phyloP scores from a whole-genome alignment of 257 asterid species.

The Solanum paucissectum region DNA sequence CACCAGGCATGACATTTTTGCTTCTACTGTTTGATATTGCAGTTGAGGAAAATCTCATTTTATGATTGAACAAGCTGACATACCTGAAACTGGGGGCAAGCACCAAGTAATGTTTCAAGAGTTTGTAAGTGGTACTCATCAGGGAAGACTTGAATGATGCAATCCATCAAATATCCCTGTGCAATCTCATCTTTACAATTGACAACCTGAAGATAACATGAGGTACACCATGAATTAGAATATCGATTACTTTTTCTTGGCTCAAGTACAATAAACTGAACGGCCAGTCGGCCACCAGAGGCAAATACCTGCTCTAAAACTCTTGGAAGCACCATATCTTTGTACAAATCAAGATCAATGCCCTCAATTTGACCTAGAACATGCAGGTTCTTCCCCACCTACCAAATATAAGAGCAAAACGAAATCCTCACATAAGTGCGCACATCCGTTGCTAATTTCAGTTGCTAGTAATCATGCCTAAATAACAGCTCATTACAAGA shows the following conservation, averaged over 20 bases:
- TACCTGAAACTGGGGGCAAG: conserved; percentile 99
- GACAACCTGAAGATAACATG: conserved; percentile 52
- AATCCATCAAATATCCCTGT: conserved; percentile 93
- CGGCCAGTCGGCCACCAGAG: conserved; percentile 7
- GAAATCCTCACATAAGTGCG: conserved; percentile 17
- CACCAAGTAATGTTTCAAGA: conserved; percentile 83
- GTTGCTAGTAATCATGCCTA: neutral
- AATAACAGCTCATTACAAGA: conserved; percentile 47
- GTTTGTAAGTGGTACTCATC: conserved; percentile 98
- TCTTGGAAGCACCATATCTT: conserved; percentile 88
- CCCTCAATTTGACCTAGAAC: conserved; percentile 99
- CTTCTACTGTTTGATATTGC: neutral
- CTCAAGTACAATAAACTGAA: neutral
- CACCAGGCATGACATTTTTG: neutral
- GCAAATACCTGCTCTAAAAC: conserved; percentile 79
- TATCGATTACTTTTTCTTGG: neutral
- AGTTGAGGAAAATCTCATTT: neutral
- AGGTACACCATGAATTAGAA: neutral
- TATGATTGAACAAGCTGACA: neutral
- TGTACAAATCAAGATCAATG: conserved; percentile 92
- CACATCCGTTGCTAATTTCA: conserved; percentile 4
- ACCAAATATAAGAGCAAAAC: conserved; percentile 15
- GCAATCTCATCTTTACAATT: conserved; percentile 98
- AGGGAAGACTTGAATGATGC: conserved; percentile 97
- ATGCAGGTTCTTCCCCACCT: conserved; percentile 98